Conservation (phyloP, 1,284 basidiomycete species). For the Cerioporus squamosus region DNA sequence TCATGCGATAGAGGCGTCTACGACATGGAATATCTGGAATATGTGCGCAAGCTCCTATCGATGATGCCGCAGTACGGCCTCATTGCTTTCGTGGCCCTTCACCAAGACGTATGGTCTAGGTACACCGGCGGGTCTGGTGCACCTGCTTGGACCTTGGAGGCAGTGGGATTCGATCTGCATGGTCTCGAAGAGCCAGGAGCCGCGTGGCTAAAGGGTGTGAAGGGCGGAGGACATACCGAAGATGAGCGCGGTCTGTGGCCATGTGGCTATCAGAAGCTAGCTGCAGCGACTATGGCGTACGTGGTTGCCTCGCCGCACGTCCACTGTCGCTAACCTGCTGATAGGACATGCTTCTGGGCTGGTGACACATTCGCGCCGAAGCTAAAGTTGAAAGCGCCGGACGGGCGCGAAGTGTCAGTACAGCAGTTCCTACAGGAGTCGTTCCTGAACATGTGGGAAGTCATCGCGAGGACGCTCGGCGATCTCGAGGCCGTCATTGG, state of each 20-base stretch:
- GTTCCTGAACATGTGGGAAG: constrained; percentile 81
- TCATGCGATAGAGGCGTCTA: constrained; percentile 67
- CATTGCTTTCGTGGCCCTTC: constrained; percentile 80
- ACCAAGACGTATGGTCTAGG: constrained; percentile 96
- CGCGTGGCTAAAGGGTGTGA: constrained; percentile 83
- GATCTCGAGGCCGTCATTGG: constrained; percentile 84
- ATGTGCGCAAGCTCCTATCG: constrained; percentile 75
- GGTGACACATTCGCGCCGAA: constrained; percentile 86
- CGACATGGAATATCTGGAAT: constrained; percentile 84
- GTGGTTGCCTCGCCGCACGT: constrained; percentile 31
- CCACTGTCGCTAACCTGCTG: constrained; percentile 24
- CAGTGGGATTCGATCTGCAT: constrained; percentile 79
- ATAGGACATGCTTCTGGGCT: constrained; percentile 86
- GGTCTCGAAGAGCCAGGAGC: constrained; percentile 80
- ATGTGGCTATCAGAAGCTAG: constrained; percentile 89
- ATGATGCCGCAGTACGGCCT: constrained; percentile 85
- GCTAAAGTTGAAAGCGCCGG: constrained; percentile 54
- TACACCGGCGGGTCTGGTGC: constrained; percentile 93
- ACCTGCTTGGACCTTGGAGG: constrained; percentile 89
- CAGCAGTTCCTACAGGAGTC: constrained; percentile 86
- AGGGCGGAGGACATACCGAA: constrained; percentile 71
- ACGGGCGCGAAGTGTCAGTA: constrained; percentile 62
- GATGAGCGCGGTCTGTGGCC: constrained; percentile 87
- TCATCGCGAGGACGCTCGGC: constrained; percentile 71
- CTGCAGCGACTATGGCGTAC: constrained; percentile 87